These are phyloP conservation scores for Coemansia sp. DNA, from an alignment of 192 early-diverging fungal genomes.

Conservation along the genomic window DNA sequence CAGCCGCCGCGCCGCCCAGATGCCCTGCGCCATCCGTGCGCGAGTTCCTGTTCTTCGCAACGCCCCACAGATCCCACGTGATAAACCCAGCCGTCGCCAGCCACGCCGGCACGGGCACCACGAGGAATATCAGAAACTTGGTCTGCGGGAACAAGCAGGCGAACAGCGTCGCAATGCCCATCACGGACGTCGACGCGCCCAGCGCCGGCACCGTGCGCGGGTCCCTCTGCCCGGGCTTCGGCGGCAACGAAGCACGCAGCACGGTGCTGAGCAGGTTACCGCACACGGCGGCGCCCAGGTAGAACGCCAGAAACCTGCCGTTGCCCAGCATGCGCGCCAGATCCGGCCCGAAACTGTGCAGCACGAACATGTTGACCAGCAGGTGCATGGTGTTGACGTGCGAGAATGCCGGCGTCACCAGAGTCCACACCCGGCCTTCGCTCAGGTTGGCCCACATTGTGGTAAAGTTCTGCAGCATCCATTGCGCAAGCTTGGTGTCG, in stretches of 20 bases:
- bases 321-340: slow-evolving; percentile 30
- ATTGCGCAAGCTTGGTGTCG: slow-evolving; percentile 15
- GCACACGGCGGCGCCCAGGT: slow-evolving; percentile 29
- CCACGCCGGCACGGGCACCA: slow-evolving; percentile 47
- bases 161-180: slow-evolving; percentile 45
- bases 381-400: slow-evolving; percentile 45
- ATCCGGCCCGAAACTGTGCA: slow-evolving; percentile 42
- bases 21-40: slow-evolving; percentile 51
- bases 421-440: slow-evolving; percentile 45
- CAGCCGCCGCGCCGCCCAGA: slow-evolving; percentile 49
- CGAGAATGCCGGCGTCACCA: slow-evolving; percentile 52
- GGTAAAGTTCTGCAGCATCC: slow-evolving; percentile 41
- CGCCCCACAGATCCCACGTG: slow-evolving; percentile 38
- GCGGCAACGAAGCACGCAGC: slow-evolving; percentile 21
- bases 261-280: slow-evolving; percentile 35
- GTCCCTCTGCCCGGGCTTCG: slow-evolving; percentile 5
- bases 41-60: slow-evolving; percentile 12
- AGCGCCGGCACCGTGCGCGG: slow-evolving; percentile 21
- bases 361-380: slow-evolving; percentile 50
- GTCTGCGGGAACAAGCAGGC: slow-evolving; percentile 46
- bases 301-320: slow-evolving; percentile 31
- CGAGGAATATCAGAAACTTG: slow-evolving; percentile 31
- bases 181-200: slow-evolving; percentile 48
- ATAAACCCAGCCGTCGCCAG: slow-evolving; percentile 37
- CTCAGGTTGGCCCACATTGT: slow-evolving; percentile 27